phyloP scores from a whole-genome alignment of 148 eudicot species.

The Rheum nobile region DNA sequence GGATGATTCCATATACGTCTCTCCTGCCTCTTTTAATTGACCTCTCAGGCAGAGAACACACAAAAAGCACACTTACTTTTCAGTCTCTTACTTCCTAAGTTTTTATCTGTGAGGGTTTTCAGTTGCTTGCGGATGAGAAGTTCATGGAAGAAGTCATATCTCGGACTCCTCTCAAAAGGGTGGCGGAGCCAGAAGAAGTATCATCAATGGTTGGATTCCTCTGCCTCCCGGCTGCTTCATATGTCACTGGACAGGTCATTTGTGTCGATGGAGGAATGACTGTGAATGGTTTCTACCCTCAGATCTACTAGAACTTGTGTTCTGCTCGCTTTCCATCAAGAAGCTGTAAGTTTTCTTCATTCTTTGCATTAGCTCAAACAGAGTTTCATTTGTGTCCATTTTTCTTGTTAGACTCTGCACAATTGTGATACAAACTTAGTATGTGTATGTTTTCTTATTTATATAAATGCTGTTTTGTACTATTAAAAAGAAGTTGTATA shows the following conservation, averaged over 20 bases:
- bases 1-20: too few relatives aligned
- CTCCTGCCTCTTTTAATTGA: background rate
- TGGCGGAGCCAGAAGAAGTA: constrained; percentile 68
- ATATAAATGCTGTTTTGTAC: too few relatives aligned
- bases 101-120: constrained; percentile 7
- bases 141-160: constrained; percentile 39
- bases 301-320: constrained; percentile 11
- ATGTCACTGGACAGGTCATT: constrained; percentile 69
- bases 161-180: constrained; percentile 51
- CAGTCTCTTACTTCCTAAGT: background rate
- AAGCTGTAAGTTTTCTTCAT: too few relatives aligned
- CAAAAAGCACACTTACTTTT: background rate
- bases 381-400: too few relatives aligned
- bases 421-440: too few relatives aligned
- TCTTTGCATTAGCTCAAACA: too few relatives aligned
- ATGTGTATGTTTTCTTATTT: too few relatives aligned
- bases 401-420: too few relatives aligned
- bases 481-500: too few relatives aligned
- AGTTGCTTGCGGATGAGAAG: constrained; percentile 39
- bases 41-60: background rate
- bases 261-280: constrained; percentile 83
- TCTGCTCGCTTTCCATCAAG: background rate
- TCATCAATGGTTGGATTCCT: constrained; percentile 74
- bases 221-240: constrained; percentile 90
- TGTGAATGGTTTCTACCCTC: constrained; percentile 40